Percentiles rank a stretch among this genome's conserved stretches.
Conservation (phyloP, 2,329 filamentous ascomycete genomes). For the Didymosphaeria variabile region DNA sequence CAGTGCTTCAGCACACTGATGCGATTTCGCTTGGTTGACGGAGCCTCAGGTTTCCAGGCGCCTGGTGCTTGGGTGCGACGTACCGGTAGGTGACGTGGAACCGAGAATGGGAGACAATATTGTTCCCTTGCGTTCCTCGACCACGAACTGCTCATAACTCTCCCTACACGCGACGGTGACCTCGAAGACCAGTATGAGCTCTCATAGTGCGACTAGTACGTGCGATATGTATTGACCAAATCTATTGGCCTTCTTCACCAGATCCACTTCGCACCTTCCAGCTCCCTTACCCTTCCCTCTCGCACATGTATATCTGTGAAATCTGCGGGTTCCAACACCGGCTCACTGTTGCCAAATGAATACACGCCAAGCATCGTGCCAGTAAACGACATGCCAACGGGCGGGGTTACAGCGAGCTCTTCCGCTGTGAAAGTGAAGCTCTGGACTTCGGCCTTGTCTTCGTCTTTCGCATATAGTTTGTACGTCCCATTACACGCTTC, state of each 20-base stretch:
- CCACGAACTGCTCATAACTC: too few relatives aligned
- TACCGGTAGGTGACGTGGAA: not conserved
- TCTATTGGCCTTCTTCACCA: not conserved
- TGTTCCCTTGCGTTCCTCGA: not conserved
- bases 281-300: not conserved
- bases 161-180: too few relatives aligned
- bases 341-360: constrained; percentile 53
- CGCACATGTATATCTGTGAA: constrained; percentile 36
- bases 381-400: constrained; percentile 54
- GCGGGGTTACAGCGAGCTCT: constrained; percentile 48
- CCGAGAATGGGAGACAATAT: not conserved
- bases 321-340: constrained; percentile 53
- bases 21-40: not conserved
- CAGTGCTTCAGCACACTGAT: not conserved
- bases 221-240: too few relatives aligned
- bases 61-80: not conserved
- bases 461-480: constrained; percentile 21
- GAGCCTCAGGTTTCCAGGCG: constrained; percentile 2
- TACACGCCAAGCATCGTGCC: constrained; percentile 60
- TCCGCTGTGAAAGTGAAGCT: constrained; percentile 34
- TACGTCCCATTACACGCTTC: constrained; percentile 17
- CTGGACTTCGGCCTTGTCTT: constrained; percentile 25
- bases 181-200: too few relatives aligned
- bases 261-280: not conserved
- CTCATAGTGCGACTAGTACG: too few relatives aligned